Evolutionary conservation across 129 eudicot genomes (phyloP).

Genomic region (Flaveria ramosissima): DNA sequence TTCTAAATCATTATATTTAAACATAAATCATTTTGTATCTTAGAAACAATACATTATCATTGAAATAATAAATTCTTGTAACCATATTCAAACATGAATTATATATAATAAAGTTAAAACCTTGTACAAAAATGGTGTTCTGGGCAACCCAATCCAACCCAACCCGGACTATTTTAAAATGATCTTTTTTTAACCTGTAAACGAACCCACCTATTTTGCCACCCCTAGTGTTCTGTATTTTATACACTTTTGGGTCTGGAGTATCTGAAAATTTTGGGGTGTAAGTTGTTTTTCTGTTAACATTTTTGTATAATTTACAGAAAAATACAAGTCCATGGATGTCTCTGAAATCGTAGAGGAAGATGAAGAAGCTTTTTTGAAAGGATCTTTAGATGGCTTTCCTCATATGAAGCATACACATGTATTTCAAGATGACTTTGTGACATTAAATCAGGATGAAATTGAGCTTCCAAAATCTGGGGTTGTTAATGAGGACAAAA

Average conservation of each 20-base stretch:
- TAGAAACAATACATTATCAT: background rate
- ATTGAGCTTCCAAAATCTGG: constrained; percentile 39
- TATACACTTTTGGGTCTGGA: background rate
- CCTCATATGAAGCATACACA: constrained; percentile 40
- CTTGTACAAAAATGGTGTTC: background rate
- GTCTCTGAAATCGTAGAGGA: constrained; percentile 63
- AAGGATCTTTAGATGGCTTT: constrained; percentile 52
- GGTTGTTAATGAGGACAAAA: constrained; percentile 33
- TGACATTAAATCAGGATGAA: constrained; percentile 36
- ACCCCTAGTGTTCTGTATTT: background rate
- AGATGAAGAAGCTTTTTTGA: constrained; percentile 73
- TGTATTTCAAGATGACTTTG: constrained; percentile 42
- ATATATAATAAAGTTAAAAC: background rate
- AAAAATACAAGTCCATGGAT: constrained; percentile 61
- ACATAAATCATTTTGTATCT: no score
- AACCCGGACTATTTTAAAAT: background rate
- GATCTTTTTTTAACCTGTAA: background rate
- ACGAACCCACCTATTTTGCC: background rate
- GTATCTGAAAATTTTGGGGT: background rate
- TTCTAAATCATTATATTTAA: background rate
- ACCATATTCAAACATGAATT: background rate
- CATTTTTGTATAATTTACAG: constrained; percentile 42
- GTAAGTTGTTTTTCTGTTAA: constrained; percentile 21
- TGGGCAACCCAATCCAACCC: background rate
- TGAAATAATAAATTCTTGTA: background rate